A percentile compares a stretch with the other conserved stretches of the same genome.
These are phyloP conservation scores for Marchantia paleacea DNA, from an alignment of 225 moss, liverwort and hornwort species.

Conservation along the genomic window DNA sequence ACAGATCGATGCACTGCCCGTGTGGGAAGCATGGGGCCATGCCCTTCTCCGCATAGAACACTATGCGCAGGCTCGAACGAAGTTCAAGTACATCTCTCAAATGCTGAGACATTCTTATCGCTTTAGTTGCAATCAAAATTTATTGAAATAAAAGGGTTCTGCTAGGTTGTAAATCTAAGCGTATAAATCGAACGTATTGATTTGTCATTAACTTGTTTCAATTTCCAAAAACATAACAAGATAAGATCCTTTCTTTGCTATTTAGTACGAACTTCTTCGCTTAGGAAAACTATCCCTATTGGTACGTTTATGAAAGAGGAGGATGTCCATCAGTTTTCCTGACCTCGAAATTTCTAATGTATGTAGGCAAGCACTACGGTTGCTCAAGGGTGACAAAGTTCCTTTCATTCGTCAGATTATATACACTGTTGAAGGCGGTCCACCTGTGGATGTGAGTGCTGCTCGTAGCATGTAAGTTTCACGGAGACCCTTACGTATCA, in stretches of 20 bases:
- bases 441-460: conserved; percentile 82
- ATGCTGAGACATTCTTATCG: not conserved
- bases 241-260: not conserved
- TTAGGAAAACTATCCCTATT: not conserved
- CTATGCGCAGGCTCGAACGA: conserved; percentile 84
- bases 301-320: not conserved
- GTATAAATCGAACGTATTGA: not conserved
- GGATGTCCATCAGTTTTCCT: not conserved
- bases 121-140: not conserved
- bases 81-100: conserved; percentile 66
- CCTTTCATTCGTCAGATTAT: conserved; percentile 81
- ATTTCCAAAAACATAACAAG: not conserved
- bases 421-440: conserved; percentile 81
- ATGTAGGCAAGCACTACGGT: conserved; percentile 71
- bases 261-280: not conserved
- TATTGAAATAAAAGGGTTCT: not conserved
- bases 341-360: not conserved
- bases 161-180: not conserved
- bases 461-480: conserved; percentile 70
- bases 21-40: conserved; percentile 98
- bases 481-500: not conserved
- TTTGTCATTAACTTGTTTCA: not conserved
- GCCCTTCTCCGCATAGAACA: conserved; percentile 88
- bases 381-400: conserved; percentile 66
- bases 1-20: conserved; percentile 79